These are phyloP conservation scores for Sarocladium strictum DNA, from an alignment of 2,329 filamentous ascomycete species.

Conservation along the genomic window DNA sequence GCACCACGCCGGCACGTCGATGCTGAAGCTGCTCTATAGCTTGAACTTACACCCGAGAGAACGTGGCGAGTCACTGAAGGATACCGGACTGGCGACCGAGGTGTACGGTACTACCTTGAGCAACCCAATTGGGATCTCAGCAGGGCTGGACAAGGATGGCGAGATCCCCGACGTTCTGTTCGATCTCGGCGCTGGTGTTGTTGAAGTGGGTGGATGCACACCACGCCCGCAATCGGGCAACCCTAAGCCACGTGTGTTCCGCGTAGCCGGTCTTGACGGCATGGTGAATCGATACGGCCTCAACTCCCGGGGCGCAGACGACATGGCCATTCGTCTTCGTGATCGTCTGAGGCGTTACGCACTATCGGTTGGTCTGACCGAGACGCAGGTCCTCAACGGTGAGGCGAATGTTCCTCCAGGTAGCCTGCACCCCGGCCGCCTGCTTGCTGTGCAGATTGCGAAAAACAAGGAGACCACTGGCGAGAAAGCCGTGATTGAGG, in stretches of 20 bases:
- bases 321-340: conserved; percentile 72
- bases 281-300: conserved; percentile 95
- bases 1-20: conserved; percentile 71
- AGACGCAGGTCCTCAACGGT: conserved; percentile 70
- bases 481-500: conserved; percentile 70
- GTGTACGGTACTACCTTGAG: conserved; percentile 73
- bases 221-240: conserved; percentile 86
- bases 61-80: conserved; percentile 42
- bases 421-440: conserved; percentile 66
- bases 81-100: conserved; percentile 27
- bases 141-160: conserved; percentile 89
- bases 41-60: conserved; percentile 79
- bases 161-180: conserved; percentile 83
- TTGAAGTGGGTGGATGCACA: conserved; percentile 90
- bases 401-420: conserved; percentile 71
- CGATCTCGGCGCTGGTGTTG: conserved; percentile 75
- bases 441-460: conserved; percentile 87
- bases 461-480: conserved; percentile 96
- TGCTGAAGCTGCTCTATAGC: conserved; percentile 66
- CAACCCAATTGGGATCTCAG: conserved; percentile 93
- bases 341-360: conserved; percentile 76
- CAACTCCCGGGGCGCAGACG: conserved; percentile 85
- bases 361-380: conserved; percentile 61
- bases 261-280: conserved; percentile 74
- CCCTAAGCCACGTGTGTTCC: conserved; percentile 79